Base-by-base conservation (phyloP, 2,329 filamentous ascomycete species). In the Trichoderma guizhouense region DNA sequence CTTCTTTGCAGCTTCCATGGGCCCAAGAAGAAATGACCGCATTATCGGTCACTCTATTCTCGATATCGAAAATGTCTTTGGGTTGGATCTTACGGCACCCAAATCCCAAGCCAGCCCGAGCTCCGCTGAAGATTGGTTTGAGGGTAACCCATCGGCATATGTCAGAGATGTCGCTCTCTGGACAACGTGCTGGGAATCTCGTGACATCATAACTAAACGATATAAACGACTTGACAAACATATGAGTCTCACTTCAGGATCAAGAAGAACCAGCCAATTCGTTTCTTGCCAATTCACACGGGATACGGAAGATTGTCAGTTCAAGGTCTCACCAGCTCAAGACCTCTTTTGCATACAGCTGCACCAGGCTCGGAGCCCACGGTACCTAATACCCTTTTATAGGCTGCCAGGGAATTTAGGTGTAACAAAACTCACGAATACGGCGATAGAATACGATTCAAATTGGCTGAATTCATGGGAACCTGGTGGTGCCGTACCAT, bases 101-200 rank as follows among this genome's bases (percentile, higher is more conserved):
- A 57, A 21, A 12, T 3, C 26, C 15, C 60, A 30, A 18, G 9
- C 39, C 14, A 4, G 2, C 8, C 11, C 58, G 6, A 39, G 12
- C 7, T 32, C 68, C 18, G 12, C 6, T 14, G 15, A 26, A 21
- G 6, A 30, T 15, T 32, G 47, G 68, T 14, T 62, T 14, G n/a
- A 7, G 24, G 72, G 64, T 51, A 72, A 73, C n/a, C 34, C 28
- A 18, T 74, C 73, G 7, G 64, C 73, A 15, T 74, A 71, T 12
- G 47, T 73, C 6, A 58, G 24, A 55, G 73, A 74, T 30, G 64
- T 28, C 28, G 69, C 51, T 6, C 71, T 73, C 39, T 74, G 73
- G 71, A 74, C 30, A 12, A 69, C 64, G 11, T 72, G 71, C 36
- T 6, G 11, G 18, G 69, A 71, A 60, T 71, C 71, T 7, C 64